Conservation (phyloP, 225 moss, liverwort and hornwort genomes). For the Bryum argenteum region DNA sequence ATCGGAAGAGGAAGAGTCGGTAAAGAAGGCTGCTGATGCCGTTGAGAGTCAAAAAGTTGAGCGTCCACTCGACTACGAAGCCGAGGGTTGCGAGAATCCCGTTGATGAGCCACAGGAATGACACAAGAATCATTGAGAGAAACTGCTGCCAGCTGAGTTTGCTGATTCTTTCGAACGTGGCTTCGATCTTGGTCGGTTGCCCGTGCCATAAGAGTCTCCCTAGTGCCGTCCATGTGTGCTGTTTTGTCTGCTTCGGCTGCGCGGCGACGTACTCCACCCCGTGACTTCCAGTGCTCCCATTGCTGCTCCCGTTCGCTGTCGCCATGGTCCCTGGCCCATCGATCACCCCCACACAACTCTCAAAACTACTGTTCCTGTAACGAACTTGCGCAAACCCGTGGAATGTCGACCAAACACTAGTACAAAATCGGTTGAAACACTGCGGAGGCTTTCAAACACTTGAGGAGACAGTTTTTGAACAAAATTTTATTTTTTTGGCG, state of each 20-base stretch:
- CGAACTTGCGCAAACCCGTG: too few relatives aligned
- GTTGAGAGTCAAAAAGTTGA: slow-evolving; percentile 44
- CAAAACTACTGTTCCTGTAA: too few relatives aligned
- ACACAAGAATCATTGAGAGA: slow-evolving; percentile 30
- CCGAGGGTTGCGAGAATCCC: slow-evolving; percentile 24
- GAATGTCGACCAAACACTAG: too few relatives aligned
- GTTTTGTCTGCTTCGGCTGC: slow-evolving; percentile 30
- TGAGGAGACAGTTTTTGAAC: too few relatives aligned
- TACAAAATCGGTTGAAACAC: too few relatives aligned
- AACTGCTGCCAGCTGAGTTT: slow-evolving; percentile 44
- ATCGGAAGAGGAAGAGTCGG: slow-evolving; percentile 29
- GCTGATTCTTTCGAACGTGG: neutral
- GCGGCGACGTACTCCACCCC: slow-evolving; percentile 37
- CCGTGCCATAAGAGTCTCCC: slow-evolving; percentile 19
- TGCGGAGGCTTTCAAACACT: too few relatives aligned
- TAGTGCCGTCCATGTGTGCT: neutral
- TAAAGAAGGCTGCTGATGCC: slow-evolving; percentile 31
- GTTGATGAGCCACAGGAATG: slow-evolving; percentile 25
- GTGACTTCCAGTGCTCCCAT: neutral
- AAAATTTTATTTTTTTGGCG: too few relatives aligned
- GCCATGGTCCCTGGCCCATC: slow-evolving; percentile 2
- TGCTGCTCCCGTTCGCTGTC: slow-evolving; percentile 16
- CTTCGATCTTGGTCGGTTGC: slow-evolving; percentile 31
- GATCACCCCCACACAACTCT: neutral
- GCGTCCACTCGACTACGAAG: slow-evolving; percentile 39